Base-by-base conservation (phyloP, 2,329 filamentous ascomycete genomes). In the Trichophyton equinum region DNA sequence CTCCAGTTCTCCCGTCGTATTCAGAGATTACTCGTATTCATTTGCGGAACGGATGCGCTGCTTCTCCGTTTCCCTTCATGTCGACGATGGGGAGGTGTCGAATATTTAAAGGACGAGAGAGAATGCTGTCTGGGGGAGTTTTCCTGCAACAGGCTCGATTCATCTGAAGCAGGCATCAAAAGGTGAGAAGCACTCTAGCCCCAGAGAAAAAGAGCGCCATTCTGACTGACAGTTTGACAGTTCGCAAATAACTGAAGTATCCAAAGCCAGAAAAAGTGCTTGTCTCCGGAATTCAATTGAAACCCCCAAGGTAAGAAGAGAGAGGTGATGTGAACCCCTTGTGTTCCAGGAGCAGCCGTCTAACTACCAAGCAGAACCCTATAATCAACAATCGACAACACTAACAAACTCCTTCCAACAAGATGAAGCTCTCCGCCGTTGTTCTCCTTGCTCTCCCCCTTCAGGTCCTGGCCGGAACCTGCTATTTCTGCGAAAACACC, bases 391-490 rank as follows among this genome's bases (percentile, higher is more conserved):
- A 44, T 44, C 27, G 27, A 30, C 7, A 30, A 30, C 6, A 30
- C 27, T 6, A 44, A 4, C 2, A 44, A n/a, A 44, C 15, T 44
- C 15, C 40, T n/a, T 22, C 46, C 13, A 46, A 6, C 36, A 56
- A 55, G 6, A 62, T 62, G 60, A 62, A 62, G 56, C 36, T 62
- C 9, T 58, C 60, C n/a, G 56, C 40, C 44, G n/a, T 42, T 36
- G 9, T 59, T 47, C 22, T 57, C 36, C 20, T 59, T 7, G 33
- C 58, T 47, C 60, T 59, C 46, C 57, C 60, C 2, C 56, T 62
- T 22, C 46, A 59, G 33, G 60, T 57, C 46, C 22, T 61, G 20
- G 60, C 60, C 1, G 49, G 25, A 4, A 58, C 27, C 1, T 61
- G 60, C 42, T 58, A 61, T n/a, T 61, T 49, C 60, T 61, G 60